Evolutionary conservation across 1,284 basidiomycete genomes (phyloP), one percentile per base, ranked within the genome.

Genomic region (Peniophora sp.): DNA sequence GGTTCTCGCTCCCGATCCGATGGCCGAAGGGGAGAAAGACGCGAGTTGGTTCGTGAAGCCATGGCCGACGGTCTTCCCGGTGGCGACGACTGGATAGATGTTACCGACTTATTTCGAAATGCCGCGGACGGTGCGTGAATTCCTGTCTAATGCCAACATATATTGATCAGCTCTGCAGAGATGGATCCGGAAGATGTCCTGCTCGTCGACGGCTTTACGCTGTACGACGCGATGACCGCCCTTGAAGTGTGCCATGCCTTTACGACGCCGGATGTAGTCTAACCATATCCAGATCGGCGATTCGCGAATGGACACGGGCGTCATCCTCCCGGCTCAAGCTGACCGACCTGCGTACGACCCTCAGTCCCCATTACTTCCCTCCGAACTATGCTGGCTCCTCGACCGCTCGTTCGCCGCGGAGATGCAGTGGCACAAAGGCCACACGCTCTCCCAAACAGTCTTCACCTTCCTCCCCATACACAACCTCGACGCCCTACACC

Each of bases 141-240:
- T n/a, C 48, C 27, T 52, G 56, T 46, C 17, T 47, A 22, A 10
- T 23, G 18, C 45, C n/a, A 39, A 11, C n/a, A 12, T 56, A 50
- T 50, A 54, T 46, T 55, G 55, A 32, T 22, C 24, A 24, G 50
- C 44, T 36, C 37, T 47, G 47, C 54, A 92, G 90, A 79, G 45
- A 80, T 93, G 75, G 71, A 74, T 34, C 68, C 75, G 1, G 83
- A 81, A 11, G 73, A 75, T 47, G 71, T 92, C 54, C 56, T 92
- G n/a, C 75, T 90, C 42, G 80, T 81, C 53, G 75, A 82, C 1
- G 78, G 78, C 32, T 86, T 92, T 57, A 78, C 80, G 14, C 70
- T 94, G 47, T 74, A 86, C 55, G 92, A 96, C 54, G 84, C 90
- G 12, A 95, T 96, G 92, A 88, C 88, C 55, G 89, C 90, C 15